Conservation (phyloP, 352 stramenopile genomes). For the Phytopythium chamaehyphon region DNA sequence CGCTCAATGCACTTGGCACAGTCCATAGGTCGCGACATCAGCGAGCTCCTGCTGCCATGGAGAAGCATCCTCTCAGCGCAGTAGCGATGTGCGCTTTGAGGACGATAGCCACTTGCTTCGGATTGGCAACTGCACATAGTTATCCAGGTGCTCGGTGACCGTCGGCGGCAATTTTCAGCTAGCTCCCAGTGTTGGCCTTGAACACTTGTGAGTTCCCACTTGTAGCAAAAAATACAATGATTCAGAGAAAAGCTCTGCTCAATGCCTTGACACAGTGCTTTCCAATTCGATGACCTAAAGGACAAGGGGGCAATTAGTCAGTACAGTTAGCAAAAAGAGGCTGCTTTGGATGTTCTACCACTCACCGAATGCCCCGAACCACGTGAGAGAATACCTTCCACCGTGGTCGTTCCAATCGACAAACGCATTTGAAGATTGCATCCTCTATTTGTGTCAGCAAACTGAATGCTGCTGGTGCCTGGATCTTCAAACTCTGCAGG, state of each 20-base stretch:
- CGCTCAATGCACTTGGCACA: slow-evolving; percentile 15
- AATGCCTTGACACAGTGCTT: slow-evolving; percentile 22
- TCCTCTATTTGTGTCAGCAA: slow-evolving; percentile 16
- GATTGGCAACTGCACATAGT: slow-evolving; percentile 27
- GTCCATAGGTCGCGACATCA: not conserved
- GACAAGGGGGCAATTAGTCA: not conserved
- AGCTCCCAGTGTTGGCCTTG: slow-evolving; percentile 22
- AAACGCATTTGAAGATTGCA: slow-evolving; percentile 14
- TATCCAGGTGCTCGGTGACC: slow-evolving; percentile 40
- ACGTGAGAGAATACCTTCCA: not conserved
- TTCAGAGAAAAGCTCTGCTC: slow-evolving; percentile 22
- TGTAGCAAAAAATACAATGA: slow-evolving; percentile 31
- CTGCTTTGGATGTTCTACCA: not conserved
- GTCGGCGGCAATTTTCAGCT: slow-evolving; percentile 16
- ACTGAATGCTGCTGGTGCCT: slow-evolving; percentile 10
- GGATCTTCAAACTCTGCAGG: slow-evolving; percentile 1
- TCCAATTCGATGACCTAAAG: slow-evolving; percentile 18
- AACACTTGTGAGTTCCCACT: slow-evolving; percentile 25
- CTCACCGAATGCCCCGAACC: slow-evolving; percentile 12
- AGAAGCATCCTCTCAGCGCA: slow-evolving; percentile 19
- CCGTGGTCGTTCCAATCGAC: slow-evolving; percentile 8
- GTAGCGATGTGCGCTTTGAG: slow-evolving; percentile 18
- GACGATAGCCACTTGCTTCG: not conserved
- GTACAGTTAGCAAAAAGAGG: not conserved
- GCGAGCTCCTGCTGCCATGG: too few relatives aligned